Percentiles rank a stretch among this genome's conserved stretches.
Conservation (phyloP, 139 green algal species). For the Chlorella sp. region DNA sequence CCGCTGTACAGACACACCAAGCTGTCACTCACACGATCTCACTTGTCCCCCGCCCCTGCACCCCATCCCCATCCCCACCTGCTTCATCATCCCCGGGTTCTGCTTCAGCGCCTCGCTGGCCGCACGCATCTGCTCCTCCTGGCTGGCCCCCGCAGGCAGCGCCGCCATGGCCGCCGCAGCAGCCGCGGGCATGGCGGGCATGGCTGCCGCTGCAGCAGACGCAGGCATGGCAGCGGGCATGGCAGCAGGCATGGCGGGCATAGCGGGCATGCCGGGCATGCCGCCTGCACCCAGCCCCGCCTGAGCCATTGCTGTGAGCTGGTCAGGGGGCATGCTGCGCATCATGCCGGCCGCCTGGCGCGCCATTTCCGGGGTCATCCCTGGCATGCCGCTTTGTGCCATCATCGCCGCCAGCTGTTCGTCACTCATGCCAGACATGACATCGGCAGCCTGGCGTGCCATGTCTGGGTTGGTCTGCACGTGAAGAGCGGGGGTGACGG, state of each 20-base stretch:
- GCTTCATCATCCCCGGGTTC: slow-evolving; percentile 41
- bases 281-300: not conserved
- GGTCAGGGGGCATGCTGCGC: slow-evolving; percentile 26
- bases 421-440: slow-evolving; percentile 32
- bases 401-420: slow-evolving; percentile 28
- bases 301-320: slow-evolving; percentile 26
- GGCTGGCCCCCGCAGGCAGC: not conserved
- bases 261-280: not conserved
- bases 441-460: slow-evolving; percentile 2
- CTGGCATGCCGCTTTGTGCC: slow-evolving; percentile 22
- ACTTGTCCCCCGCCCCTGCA: no score
- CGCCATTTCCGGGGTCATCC: slow-evolving; percentile 35
- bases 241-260: not conserved
- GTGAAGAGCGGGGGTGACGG: not conserved
- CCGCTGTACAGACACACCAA: no score
- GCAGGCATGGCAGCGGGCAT: no score
- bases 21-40: no score
- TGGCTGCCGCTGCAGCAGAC: not conserved
- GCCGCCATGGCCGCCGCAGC: not conserved
- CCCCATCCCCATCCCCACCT: not conserved
- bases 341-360: slow-evolving; percentile 23
- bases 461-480: slow-evolving; percentile 29
- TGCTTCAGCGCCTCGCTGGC: slow-evolving; percentile 6
- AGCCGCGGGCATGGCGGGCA: not conserved
- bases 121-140: slow-evolving; percentile 4